Conservation (phyloP, 2,329 filamentous ascomycete genomes). For the Stagonosporopsis chrysanthemi region DNA sequence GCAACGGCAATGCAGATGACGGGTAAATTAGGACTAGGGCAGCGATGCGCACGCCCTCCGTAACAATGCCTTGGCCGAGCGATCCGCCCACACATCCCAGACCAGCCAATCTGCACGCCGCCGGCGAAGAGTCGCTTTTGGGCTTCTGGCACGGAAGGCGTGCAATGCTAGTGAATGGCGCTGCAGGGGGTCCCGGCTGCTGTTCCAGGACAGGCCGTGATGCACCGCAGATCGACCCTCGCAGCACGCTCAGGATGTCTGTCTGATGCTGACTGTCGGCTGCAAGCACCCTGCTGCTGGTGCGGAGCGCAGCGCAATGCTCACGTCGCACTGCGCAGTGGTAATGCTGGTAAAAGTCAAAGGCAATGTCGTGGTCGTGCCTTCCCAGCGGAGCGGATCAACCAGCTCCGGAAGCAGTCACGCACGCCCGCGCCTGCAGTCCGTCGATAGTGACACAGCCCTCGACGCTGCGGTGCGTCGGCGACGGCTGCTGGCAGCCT, state of each 20-base stretch:
- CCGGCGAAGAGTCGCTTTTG: slow-evolving; percentile 51
- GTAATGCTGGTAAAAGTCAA: neutral
- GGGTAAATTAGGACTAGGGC: slow-evolving; percentile 39
- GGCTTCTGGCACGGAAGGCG: slow-evolving; percentile 45
- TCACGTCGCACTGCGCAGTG: neutral
- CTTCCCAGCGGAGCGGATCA: slow-evolving; percentile 31
- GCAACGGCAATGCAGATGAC: slow-evolving; percentile 53
- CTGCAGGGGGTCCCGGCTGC: slow-evolving; percentile 31
- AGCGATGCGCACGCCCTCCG: slow-evolving; percentile 44
- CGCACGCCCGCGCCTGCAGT: slow-evolving; percentile 21
- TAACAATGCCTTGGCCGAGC: slow-evolving; percentile 44
- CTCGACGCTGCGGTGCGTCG: slow-evolving; percentile 16
- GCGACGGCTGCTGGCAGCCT: slow-evolving; percentile 23
- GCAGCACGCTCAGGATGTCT: slow-evolving; percentile 32
- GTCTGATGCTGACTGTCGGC: slow-evolving; percentile 28
- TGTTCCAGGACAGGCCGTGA: slow-evolving; percentile 49
- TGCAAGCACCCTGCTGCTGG: slow-evolving; percentile 29
- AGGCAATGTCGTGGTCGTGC: slow-evolving; percentile 4
- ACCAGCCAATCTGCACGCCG: slow-evolving; percentile 47
- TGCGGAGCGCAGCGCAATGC: neutral
- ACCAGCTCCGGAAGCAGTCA: slow-evolving; percentile 25
- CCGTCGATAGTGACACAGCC: slow-evolving; percentile 16
- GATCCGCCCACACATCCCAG: slow-evolving; percentile 48
- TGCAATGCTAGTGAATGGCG: slow-evolving; percentile 23
- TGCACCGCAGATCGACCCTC: slow-evolving; percentile 52